A percentile compares a stretch with the other conserved stretches of the same genome.
These are phyloP conservation scores for Neospermospora avenae DNA, from an alignment of 2,329 filamentous ascomycete species.

Conservation along the genomic window DNA sequence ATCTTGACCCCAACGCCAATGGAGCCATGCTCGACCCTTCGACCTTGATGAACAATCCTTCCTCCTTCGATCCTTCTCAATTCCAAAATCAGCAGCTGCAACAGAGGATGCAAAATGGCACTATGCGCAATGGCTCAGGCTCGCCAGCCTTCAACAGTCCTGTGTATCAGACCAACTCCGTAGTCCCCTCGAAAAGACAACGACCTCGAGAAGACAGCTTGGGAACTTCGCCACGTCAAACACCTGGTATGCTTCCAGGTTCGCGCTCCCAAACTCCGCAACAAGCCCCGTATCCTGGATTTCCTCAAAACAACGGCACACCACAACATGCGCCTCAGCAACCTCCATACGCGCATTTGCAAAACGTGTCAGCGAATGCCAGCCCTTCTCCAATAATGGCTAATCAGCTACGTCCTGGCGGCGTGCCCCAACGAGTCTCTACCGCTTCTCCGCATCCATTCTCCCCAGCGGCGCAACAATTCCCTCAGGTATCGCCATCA, in stretches of 20 bases:
- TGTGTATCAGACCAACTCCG: slow-evolving; percentile 77
- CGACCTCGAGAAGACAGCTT: slow-evolving; percentile 80
- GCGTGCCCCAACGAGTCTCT: slow-evolving; percentile 75
- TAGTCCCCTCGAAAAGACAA: slow-evolving; percentile 87
- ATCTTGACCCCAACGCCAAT: slow-evolving; percentile 57
- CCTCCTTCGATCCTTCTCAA: slow-evolving; percentile 56
- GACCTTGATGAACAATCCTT: slow-evolving; percentile 57
- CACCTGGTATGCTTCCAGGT: slow-evolving; percentile 68
- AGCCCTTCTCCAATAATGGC: slow-evolving; percentile 92
- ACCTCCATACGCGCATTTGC: slow-evolving; percentile 76
- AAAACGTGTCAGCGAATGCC: slow-evolving; percentile 76
- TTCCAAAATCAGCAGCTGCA: slow-evolving; percentile 48
- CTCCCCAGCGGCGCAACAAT: slow-evolving; percentile 71
- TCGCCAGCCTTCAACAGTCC: slow-evolving; percentile 76
- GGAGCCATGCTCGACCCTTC: slow-evolving; percentile 64
- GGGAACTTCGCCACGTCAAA: slow-evolving; percentile 75
- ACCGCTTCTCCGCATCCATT: slow-evolving; percentile 93
- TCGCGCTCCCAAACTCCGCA: slow-evolving; percentile 93
- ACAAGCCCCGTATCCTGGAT: slow-evolving; percentile 69
- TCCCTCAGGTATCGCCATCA: slow-evolving; percentile 72
- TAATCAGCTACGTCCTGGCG: slow-evolving; percentile 70
- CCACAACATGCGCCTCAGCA: slow-evolving; percentile 60
- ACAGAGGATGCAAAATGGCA: slow-evolving; percentile 73
- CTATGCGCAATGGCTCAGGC: slow-evolving; percentile 77
- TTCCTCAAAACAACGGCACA: slow-evolving; percentile 59